Evolutionary conservation across 192 early-diverging fungal genomes (phyloP).

Genomic region (Backusella circina): DNA sequence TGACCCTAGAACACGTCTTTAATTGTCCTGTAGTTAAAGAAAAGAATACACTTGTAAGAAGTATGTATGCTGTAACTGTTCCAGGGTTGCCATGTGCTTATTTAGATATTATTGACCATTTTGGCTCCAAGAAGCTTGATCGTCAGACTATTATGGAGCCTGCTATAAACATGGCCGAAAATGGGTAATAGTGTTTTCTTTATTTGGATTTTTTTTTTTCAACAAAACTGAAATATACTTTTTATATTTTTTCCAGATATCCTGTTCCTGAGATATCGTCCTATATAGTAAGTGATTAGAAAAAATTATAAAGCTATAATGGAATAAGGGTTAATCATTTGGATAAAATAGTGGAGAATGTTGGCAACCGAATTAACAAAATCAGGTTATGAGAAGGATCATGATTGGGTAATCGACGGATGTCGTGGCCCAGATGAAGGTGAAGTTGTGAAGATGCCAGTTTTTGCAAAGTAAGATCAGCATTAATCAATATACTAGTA

Average conservation of each 20-base stretch:
- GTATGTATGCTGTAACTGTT: conserved; percentile 57
- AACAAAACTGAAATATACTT: background rate
- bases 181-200: conserved; percentile 43
- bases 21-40: conserved; percentile 24
- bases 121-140: conserved; percentile 60
- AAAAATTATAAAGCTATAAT: background rate
- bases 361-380: conserved; percentile 10
- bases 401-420: conserved; percentile 50
- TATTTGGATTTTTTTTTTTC: background rate
- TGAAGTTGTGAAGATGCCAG: conserved; percentile 58
- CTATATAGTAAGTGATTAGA: background rate
- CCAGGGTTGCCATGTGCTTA: conserved; percentile 75
- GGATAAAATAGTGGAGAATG: conserved; percentile 32
- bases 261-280: conserved; percentile 22
- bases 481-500: background rate
- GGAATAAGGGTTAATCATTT: background rate
- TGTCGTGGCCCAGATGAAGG: conserved; percentile 50
- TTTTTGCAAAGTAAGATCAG: conserved; percentile 43
- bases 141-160: conserved; percentile 57
- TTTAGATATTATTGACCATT: conserved; percentile 58
- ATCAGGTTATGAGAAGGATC: conserved; percentile 33
- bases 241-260: conserved; percentile 15
- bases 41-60: conserved; percentile 29
- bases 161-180: conserved; percentile 64
- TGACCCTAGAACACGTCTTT: conserved; percentile 49